Percentiles rank a stretch among this genome's conserved stretches.
Evolutionary conservation across 2,329 filamentous ascomycete genomes (phyloP).

Genomic region (Hypoxylon sp.): DNA sequence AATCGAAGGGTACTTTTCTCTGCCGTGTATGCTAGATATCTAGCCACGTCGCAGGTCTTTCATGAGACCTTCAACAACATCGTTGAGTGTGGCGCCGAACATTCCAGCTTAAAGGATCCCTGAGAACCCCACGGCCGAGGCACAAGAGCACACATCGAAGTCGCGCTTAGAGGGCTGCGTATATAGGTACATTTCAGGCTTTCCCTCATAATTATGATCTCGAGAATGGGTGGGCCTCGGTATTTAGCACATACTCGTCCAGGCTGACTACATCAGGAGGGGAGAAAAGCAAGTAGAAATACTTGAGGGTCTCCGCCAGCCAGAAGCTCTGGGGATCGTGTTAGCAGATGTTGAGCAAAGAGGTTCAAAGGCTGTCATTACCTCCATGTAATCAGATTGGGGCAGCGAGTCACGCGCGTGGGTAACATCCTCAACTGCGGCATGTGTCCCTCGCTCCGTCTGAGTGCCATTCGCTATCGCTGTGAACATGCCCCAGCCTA

Average conservation of each 20-base stretch:
- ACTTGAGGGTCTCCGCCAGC: conserved; percentile 73
- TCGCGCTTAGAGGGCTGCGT: background rate
- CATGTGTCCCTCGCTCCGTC: conserved; percentile 46
- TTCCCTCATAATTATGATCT: conserved; percentile 9
- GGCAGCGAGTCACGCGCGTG: conserved; percentile 57
- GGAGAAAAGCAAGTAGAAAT: conserved; percentile 53
- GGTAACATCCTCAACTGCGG: conserved; percentile 56
- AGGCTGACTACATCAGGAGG: conserved; percentile 67
- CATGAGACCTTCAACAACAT: too few relatives aligned
- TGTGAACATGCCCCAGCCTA: conserved; percentile 52
- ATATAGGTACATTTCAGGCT: background rate
- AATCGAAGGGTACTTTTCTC: too few relatives aligned
- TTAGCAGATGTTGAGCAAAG: conserved; percentile 7
- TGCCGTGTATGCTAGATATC: too few relatives aligned
- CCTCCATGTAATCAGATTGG: conserved; percentile 60
- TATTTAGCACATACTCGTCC: conserved; percentile 69
- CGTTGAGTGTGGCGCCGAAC: too few relatives aligned
- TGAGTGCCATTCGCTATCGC: conserved; percentile 47
- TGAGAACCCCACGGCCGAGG: too few relatives aligned
- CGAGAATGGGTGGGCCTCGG: conserved; percentile 55
- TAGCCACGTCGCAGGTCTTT: too few relatives aligned
- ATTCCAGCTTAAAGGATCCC: too few relatives aligned
- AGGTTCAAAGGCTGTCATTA: conserved; percentile 10
- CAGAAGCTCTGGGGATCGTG: conserved; percentile 63
- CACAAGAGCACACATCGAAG: background rate